These are phyloP conservation scores for Coemansia sp. DNA, from an alignment of 192 early-diverging fungal genomes.

Conservation along the genomic window DNA sequence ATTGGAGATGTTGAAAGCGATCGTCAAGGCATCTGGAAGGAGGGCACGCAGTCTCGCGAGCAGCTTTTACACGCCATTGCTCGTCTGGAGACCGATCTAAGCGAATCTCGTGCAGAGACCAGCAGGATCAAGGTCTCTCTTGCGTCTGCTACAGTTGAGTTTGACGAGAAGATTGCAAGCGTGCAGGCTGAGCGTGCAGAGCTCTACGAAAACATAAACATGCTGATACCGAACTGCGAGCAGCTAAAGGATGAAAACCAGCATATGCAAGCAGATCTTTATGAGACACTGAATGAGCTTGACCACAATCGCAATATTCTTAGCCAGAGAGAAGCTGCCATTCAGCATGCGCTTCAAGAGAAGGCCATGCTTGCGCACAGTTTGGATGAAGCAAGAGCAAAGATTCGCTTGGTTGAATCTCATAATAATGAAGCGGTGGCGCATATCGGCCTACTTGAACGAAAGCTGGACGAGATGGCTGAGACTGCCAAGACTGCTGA, in stretches of 20 bases:
- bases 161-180: constrained; percentile 1
- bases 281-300: constrained; percentile 6
- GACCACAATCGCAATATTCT: constrained; percentile 7
- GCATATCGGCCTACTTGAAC: neutral
- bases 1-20: constrained; percentile 43
- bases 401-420: neutral
- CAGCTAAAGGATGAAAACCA: constrained; percentile 24
- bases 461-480: constrained; percentile 10
- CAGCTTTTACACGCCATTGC: constrained; percentile 35
- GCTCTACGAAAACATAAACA: constrained; percentile 14
- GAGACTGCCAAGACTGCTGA: neutral
- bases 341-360: neutral
- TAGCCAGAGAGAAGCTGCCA: neutral
- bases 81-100: constrained; percentile 29
- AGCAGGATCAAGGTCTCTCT: neutral
- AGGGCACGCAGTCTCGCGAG: constrained; percentile 36
- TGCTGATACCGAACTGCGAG: constrained; percentile 8
- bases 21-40: constrained; percentile 43
- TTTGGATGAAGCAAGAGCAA: constrained; percentile 7
- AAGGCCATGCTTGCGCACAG: constrained; percentile 10
- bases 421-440: neutral
- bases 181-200: constrained; percentile 11
- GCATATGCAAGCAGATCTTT: constrained; percentile 19
- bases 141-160: neutral
- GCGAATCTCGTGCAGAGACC: constrained; percentile 4